Percentiles rank a stretch among this genome's conserved stretches.
These are phyloP conservation scores for Saccharomyces hybrid DNA, from an alignment of 1,139 yeast genomes.

Conservation along the genomic window DNA sequence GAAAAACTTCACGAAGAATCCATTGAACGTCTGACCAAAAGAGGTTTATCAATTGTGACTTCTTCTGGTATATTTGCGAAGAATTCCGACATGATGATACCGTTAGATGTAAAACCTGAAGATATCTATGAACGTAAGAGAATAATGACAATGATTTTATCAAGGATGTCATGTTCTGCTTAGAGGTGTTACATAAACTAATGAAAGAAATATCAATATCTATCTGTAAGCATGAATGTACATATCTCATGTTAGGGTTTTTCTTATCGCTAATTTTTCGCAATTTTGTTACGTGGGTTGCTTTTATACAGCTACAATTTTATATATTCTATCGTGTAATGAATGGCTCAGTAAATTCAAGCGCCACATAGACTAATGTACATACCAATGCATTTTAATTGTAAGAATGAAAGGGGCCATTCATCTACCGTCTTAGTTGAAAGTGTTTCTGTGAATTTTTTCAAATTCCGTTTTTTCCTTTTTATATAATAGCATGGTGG, in stretches of 20 bases:
- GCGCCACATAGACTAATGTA: not conserved
- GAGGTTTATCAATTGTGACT: constrained; percentile 31
- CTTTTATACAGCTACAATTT: not conserved
- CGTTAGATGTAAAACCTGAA: constrained; percentile 12
- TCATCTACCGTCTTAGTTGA: not conserved
- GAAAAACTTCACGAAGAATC: constrained; percentile 18
- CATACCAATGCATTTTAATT: not conserved
- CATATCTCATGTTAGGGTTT: not conserved
- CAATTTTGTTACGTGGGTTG: not conserved
- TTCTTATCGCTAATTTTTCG: not conserved
- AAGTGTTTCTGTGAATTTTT: constrained; percentile 19
- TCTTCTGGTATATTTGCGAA: constrained; percentile 19
- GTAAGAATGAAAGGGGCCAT: not conserved
- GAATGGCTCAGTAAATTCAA: not conserved
- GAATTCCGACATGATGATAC: constrained; percentile 6
- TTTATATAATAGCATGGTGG: constrained; percentile 73
- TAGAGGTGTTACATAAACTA: not conserved
- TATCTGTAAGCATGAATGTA: not conserved
- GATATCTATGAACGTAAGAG: constrained; percentile 21
- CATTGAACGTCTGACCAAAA: constrained; percentile 23
- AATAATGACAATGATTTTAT: constrained; percentile 15
- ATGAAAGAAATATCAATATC: not conserved
- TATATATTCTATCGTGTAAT: not conserved
- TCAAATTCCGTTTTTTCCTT: constrained; percentile 57
- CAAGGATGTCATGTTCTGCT: constrained; percentile 15